These are phyloP conservation scores for Warburgia ugandensis DNA, from an alignment of 164 flowering plant genomes.

Conservation along the genomic window DNA sequence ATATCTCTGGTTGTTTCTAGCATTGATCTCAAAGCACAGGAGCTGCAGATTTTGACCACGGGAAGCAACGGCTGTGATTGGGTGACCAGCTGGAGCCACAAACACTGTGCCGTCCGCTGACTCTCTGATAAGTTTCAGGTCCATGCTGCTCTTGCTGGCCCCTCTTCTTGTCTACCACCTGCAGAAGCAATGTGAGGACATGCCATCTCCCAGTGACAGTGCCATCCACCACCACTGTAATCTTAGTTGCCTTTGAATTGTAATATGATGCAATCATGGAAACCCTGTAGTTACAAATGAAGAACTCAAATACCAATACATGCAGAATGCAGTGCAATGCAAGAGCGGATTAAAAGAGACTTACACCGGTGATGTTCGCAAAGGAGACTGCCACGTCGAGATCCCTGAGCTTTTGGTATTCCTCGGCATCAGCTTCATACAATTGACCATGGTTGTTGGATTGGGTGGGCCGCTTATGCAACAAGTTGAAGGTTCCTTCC, in stretches of 20 bases:
- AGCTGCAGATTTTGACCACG: conserved; percentile 34
- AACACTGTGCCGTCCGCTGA: conserved; percentile 24
- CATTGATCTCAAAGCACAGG: conserved; percentile 46
- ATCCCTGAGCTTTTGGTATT: conserved; percentile 25
- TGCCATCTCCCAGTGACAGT: conserved; percentile 38
- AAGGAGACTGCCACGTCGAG: conserved; percentile 25
- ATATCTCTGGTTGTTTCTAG: conserved; percentile 27
- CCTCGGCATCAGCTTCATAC: conserved; percentile 19
- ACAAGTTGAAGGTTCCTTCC: conserved; percentile 24
- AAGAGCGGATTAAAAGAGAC: neutral
- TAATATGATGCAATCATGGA: conserved; percentile 32
- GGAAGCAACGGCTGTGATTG: conserved; percentile 37
- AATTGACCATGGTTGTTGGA: conserved; percentile 32
- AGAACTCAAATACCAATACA: too few species aligned
- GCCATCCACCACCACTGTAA: conserved; percentile 32
- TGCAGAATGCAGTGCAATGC: too few species aligned
- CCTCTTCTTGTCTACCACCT: too few species aligned
- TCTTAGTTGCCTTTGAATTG: conserved; percentile 30
- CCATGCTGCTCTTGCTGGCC: conserved; percentile 8
- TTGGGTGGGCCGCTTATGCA: conserved; percentile 17
- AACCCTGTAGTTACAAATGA: conserved; percentile 19
- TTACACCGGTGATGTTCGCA: conserved; percentile 33
- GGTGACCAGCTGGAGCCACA: conserved; percentile 61
- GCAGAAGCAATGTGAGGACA: conserved; percentile 36
- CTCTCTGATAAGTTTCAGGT: conserved; percentile 16